Percentiles rank a stretch among this genome's conserved stretches.
Evolutionary conservation across 768 basidiomycete species (phyloP).

Genomic region (Boletus fagicola): DNA sequence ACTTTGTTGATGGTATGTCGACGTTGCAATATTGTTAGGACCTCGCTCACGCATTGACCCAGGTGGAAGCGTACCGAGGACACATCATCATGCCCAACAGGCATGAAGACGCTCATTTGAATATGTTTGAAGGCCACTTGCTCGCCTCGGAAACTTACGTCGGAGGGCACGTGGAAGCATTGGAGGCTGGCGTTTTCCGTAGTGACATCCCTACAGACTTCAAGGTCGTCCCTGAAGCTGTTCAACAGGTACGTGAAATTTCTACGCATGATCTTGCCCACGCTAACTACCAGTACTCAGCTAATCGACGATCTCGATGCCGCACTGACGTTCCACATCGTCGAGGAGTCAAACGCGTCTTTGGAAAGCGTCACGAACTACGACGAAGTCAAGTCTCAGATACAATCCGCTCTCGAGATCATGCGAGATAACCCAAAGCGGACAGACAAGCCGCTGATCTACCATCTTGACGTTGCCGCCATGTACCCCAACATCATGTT

Average conservation of each 20-base stretch:
- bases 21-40: not conserved
- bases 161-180: constrained; percentile 96
- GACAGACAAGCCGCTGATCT: constrained; percentile 90
- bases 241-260: constrained; percentile 62
- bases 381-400: constrained; percentile 82
- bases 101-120: constrained; percentile 89
- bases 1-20: constrained; percentile 89
- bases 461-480: constrained; percentile 97
- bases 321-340: constrained; percentile 84
- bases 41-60: constrained; percentile 8
- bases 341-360: constrained; percentile 76
- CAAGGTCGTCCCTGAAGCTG: constrained; percentile 86
- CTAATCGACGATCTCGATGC: constrained; percentile 93
- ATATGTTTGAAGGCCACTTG: constrained; percentile 95
- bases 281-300: constrained; percentile 38
- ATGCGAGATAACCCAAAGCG: constrained; percentile 92
- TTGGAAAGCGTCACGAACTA: constrained; percentile 92
- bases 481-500: constrained; percentile 99
- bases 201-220: constrained; percentile 95
- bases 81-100: constrained; percentile 97
- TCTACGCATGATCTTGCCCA: not conserved
- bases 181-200: constrained; percentile 97
- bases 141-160: constrained; percentile 97
- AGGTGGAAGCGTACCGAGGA: constrained; percentile 95
- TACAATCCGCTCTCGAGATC: constrained; percentile 73